Base-by-base conservation (phyloP, 169 alveolate species). In the Plasmodium inui region DNA sequence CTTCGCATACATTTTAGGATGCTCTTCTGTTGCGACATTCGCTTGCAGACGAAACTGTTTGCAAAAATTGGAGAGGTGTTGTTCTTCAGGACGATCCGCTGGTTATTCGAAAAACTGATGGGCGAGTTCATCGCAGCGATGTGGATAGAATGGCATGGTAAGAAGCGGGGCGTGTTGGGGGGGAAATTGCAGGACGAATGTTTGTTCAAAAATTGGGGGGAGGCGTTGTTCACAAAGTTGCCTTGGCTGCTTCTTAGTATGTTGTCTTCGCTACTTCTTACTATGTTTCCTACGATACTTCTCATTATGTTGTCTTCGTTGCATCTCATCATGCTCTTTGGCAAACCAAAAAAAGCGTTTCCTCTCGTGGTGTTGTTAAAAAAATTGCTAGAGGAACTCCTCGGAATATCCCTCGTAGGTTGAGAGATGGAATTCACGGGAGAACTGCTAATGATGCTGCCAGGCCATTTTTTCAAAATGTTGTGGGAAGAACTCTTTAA, bases 1-100 rank as follows among this genome's bases (percentile, higher is more conserved):
- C 70, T 30, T n/a, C 41, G 26, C 70, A 30, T 79, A 22, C 28
- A 79, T 28, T 79, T 79, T 5, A 79, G 41, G 30, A 79, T 79
- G 57, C 70, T 79, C 57, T 79, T 79, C 30, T 79, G 72, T 8
- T 79, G 57, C 14, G 70, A 44, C 50, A 17, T n/a, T 26, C 84
- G 50, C 50, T 79, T 41, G 55, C 19, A 0, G 44, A 73, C 10
- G 55, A 26, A 9, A 67, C 6, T 67, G 19, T 26, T 67, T 26
- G n/a, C 76, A 19, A 28, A 67, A 67, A 67, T 67, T 26, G 76
- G 37, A 12, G 76, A 67, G 7, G 39, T n/a, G n/a, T 67, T 67
- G 37, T 61, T 61, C 74, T 22, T 1, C 37, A 26, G 32, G 14
- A 61, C 5, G 32, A 3, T 61, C 1, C 3, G 32, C 32, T 61